Base-by-base conservation (phyloP, 768 basidiomycete genomes). In the Lentinula sp. region DNA sequence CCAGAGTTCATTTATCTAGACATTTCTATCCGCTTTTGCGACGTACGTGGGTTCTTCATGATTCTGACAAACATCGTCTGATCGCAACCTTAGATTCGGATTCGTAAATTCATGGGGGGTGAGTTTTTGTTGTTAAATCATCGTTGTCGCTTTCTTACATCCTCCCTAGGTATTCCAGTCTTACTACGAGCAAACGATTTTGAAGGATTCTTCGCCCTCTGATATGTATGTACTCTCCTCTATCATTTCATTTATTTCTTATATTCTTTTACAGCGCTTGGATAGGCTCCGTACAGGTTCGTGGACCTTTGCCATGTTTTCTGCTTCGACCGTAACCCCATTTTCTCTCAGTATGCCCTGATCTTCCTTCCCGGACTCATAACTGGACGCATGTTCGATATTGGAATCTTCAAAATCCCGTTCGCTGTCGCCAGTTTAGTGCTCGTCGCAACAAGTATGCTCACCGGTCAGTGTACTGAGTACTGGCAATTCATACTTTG, bases 401-500 rank as follows among this genome's bases (percentile, higher is more conserved):
- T 81, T 46, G 84, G 84, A 37, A 74, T 77, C 61, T 76, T 81
- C 68, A 80, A 71, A 55, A 61, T 76, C 2, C 80, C 82, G 0
- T 70, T 76, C 18, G 64, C 76, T n/a, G 18, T 52, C 18, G 80
- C 81, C 0, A 85, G 84, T 58, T 73, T 73, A 12, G 48, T 84
- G n/a, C 69, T 90, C 6, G 72, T 92, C 2, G 63, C 71, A 0
- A 77, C 81, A 32, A 85, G 84, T 0, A 83, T 91, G 66, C 75
- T 92, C 18, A 75, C 80, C 6, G 88, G 87, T 0, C 76, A 91
- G 74, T 92, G 91, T 66, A 86, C 74, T 13, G 61, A 79, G 61
- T 92, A 85, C 66, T 92, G 90, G 90, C 87, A 92, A 8, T 87
- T 91, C 64, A 65, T 92, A 20, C 77, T 92, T 0, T 89, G 83